phyloP scores from a whole-genome alignment of 345 rosid species.

The Citrus trifoliata region DNA sequence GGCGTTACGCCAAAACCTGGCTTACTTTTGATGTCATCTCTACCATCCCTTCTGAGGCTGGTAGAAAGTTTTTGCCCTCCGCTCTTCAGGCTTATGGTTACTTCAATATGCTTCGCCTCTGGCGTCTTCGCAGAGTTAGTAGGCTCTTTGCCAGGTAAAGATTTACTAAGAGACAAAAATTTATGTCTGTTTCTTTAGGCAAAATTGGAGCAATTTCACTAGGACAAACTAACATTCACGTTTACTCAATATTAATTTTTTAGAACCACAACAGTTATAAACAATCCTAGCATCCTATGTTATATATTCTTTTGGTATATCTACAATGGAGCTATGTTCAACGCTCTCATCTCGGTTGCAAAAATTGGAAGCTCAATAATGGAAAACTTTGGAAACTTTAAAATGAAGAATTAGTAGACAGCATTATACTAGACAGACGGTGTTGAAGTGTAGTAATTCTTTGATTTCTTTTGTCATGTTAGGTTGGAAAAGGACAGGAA shows the following conservation, averaged over 20 bases:
- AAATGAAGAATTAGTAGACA: too few species aligned
- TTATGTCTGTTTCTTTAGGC: background rate
- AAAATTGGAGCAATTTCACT: too few species aligned
- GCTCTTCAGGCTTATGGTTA: constrained; percentile 52
- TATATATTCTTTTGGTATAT: too few species aligned
- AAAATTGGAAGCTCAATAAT: too few species aligned
- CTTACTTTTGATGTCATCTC: constrained; percentile 63
- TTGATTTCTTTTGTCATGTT: constrained; percentile 5
- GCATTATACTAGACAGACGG: too few species aligned
- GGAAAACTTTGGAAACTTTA: too few species aligned
- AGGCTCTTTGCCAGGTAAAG: constrained; percentile 49
- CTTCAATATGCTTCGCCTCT: constrained; percentile 78
- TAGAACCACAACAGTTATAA: too few species aligned
- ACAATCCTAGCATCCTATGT: too few species aligned
- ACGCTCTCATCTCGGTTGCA: too few species aligned
- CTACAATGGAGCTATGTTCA: too few species aligned
- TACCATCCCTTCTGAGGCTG: constrained; percentile 65
- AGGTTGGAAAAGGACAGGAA: constrained; percentile 86
- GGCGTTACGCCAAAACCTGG: constrained; percentile 60
- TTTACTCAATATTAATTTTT: too few species aligned
- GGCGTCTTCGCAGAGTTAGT: constrained; percentile 93
- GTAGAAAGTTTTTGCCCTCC: constrained; percentile 37
- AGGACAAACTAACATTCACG: too few species aligned
- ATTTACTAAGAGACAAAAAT: background rate
- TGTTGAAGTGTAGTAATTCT: background rate